Conservation (phyloP, 2,329 filamentous ascomycete species). For the Graphium sp. region DNA sequence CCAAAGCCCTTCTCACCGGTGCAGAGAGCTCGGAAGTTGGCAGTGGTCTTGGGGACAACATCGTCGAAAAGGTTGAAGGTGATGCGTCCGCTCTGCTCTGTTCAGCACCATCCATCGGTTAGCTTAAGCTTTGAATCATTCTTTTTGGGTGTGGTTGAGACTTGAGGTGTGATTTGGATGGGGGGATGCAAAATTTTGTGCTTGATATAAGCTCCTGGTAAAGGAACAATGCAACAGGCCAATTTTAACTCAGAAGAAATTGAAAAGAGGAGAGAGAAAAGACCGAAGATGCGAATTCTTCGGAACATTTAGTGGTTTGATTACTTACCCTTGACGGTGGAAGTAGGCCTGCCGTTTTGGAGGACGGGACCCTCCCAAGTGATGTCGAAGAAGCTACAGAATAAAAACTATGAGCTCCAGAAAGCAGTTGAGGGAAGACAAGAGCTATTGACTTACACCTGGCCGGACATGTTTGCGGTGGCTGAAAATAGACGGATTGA, state of each 20-base stretch:
- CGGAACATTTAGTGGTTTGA: constrained; percentile 7
- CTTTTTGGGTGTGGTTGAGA: too few species aligned
- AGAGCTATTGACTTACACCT: constrained; percentile 39
- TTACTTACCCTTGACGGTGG: constrained; percentile 40
- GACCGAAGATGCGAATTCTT: constrained; percentile 6
- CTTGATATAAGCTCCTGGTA: too few species aligned
- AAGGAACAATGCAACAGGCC: too few species aligned
- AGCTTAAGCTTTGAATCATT: too few species aligned
- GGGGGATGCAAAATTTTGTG: too few species aligned
- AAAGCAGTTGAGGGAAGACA: constrained; percentile 1
- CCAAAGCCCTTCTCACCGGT: constrained; percentile 66
- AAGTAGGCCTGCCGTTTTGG: constrained; percentile 37
- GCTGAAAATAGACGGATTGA: constrained; percentile 31
- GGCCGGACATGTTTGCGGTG: constrained; percentile 54
- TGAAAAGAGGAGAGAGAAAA: constrained; percentile 2
- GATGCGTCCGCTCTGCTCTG: constrained; percentile 64
- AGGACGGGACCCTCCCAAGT: constrained; percentile 58
- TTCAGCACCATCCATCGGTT: too few species aligned
- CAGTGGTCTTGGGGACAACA: constrained; percentile 71
- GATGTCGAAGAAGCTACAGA: constrained; percentile 50
- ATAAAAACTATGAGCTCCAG: constrained; percentile 9
- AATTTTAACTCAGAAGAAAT: too few species aligned
- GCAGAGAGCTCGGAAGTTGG: constrained; percentile 78
- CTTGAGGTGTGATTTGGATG: too few species aligned
- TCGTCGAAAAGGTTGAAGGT: constrained; percentile 80